Evolutionary conservation across 306 rosid species (phyloP).

Genomic region (Vigna angularis): DNA sequence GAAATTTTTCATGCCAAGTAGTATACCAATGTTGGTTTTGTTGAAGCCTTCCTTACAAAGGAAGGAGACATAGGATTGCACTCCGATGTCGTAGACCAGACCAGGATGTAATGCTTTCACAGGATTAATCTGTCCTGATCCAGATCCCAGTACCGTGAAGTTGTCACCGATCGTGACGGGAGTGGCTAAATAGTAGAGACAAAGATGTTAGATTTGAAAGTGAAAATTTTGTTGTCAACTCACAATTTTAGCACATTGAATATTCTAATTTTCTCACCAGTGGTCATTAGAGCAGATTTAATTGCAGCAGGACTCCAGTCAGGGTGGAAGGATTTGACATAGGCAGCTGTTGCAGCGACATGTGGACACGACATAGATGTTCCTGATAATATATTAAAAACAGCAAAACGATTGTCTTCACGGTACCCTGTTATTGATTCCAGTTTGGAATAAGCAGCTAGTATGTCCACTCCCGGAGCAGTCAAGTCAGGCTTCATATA

Average conservation of each 20-base stretch:
- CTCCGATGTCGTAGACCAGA: constrained; percentile 61
- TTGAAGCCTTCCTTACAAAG: constrained; percentile 68
- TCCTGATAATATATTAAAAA: constrained; percentile 75
- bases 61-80: constrained; percentile 58
- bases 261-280: constrained; percentile 55
- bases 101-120: constrained; percentile 67
- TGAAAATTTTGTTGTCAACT: not conserved
- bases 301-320: constrained; percentile 93
- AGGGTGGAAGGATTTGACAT: constrained; percentile 85
- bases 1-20: constrained; percentile 51
- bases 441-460: constrained; percentile 70
- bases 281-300: constrained; percentile 94
- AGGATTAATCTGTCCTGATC: constrained; percentile 84
- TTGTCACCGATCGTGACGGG: constrained; percentile 52
- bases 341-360: constrained; percentile 76
- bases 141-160: constrained; percentile 55
- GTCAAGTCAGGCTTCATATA: constrained; percentile 73
- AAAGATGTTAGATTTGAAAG: constrained; percentile 25
- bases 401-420: constrained; percentile 49
- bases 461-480: constrained; percentile 86
- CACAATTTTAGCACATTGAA: not conserved
- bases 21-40: constrained; percentile 48
- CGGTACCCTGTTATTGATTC: constrained; percentile 51
- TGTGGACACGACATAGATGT: constrained; percentile 96
- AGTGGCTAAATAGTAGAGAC: constrained; percentile 57